Conservation (phyloP, 768 basidiomycete genomes). For the Hygrophoropsis aurantiaca region DNA sequence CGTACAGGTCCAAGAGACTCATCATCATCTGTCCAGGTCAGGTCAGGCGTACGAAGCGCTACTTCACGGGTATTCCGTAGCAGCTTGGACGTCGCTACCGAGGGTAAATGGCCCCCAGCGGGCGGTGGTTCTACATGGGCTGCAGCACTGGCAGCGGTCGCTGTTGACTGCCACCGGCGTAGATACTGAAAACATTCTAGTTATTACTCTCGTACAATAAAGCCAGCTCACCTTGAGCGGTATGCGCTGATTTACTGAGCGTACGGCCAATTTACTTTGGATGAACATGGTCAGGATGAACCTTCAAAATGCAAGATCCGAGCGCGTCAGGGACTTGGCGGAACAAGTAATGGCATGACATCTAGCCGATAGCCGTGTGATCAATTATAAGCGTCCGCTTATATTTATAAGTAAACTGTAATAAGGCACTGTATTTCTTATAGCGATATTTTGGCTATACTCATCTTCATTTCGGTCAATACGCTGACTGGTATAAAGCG, state of each 20-base stretch:
- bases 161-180: conserved; percentile 53
- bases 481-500: conserved; percentile 12
- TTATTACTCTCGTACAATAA: not conserved
- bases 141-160: conserved; percentile 11
- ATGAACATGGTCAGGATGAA: not conserved
- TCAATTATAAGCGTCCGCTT: too few relatives aligned
- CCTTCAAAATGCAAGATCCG: not conserved
- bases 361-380: not conserved
- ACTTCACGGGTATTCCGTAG: conserved; percentile 66
- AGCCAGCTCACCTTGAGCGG: not conserved
- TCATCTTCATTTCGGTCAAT: conserved; percentile 10
- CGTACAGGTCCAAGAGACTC: conserved; percentile 35
- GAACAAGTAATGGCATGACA: too few relatives aligned
- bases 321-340: too few relatives aligned
- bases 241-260: not conserved
- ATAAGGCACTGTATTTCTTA: too few relatives aligned
- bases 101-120: conserved; percentile 74
- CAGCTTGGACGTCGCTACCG: conserved; percentile 67
- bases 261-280: not conserved
- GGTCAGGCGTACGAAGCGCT: conserved; percentile 69
- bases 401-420: too few relatives aligned
- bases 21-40: conserved; percentile 71
- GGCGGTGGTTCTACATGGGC: conserved; percentile 57
- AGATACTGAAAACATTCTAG: not conserved
- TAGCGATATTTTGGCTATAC: too few relatives aligned